Percentiles rank a stretch among this genome's conserved stretches.
phyloP scores from a whole-genome alignment of 225 moss, liverwort and hornwort genomes.

The Neckera pumila region DNA sequence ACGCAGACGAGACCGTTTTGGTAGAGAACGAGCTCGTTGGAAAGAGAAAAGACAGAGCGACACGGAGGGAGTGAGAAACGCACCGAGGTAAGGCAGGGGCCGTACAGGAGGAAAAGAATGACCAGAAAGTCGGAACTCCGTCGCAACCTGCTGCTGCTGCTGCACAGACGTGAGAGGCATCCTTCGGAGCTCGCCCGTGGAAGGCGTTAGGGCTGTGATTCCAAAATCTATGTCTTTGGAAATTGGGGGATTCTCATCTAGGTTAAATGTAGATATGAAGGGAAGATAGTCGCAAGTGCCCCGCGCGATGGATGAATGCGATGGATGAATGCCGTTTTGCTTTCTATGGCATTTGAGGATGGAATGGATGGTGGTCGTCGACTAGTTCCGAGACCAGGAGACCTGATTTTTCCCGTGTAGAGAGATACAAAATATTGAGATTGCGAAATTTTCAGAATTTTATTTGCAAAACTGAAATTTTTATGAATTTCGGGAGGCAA shows the following conservation, averaged over 20 bases:
- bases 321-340: background rate
- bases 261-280: accelerated
- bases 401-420: too few relatives aligned
- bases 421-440: too few relatives aligned
- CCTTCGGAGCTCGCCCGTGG: background rate
- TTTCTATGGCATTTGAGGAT: background rate
- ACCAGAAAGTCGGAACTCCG: background rate
- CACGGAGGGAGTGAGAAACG: background rate
- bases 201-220: background rate
- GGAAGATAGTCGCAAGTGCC: too few relatives aligned
- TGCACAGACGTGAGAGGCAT: background rate
- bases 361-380: background rate
- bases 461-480: too few relatives aligned
- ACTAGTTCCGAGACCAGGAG: background rate
- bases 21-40: background rate
- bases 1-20: background rate
- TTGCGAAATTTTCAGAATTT: too few relatives aligned
- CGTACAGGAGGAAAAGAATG: background rate
- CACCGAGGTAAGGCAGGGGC: background rate
- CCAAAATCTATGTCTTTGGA: accelerated
- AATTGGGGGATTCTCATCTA: background rate
- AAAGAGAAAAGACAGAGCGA: background rate
- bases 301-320: too few relatives aligned
- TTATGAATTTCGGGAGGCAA: too few relatives aligned
- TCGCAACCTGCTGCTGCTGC: background rate